Evolutionary conservation across 192 early-diverging fungal genomes (phyloP).

Genomic region (Podila clonocystis): DNA sequence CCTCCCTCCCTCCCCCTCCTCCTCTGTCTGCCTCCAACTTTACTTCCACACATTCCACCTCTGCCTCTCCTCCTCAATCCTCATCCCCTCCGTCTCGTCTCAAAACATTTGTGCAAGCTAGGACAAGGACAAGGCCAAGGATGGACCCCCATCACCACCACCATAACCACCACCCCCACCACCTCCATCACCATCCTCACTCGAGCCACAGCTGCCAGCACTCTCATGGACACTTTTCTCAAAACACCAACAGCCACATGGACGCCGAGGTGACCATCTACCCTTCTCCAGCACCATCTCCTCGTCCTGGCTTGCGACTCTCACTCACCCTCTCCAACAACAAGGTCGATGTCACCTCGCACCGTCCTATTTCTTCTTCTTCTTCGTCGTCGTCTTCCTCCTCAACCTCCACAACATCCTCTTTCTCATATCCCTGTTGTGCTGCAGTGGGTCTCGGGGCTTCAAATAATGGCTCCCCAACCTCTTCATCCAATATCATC

Average conservation of each 20-base stretch:
- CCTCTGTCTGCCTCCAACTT: background rate
- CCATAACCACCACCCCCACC: background rate
- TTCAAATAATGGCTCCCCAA: background rate
- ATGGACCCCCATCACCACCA: background rate
- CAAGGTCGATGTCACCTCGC: constrained; percentile 31
- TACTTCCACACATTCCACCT: too few species aligned
- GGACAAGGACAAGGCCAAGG: too few species aligned
- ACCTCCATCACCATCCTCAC: background rate
- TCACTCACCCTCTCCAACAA: constrained; percentile 34
- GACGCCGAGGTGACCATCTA: constrained; percentile 9
- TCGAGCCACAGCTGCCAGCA: background rate
- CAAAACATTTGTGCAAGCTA: background rate
- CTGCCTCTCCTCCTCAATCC: background rate
- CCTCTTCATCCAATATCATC: background rate
- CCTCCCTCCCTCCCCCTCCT: too few species aligned
- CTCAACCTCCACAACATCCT: background rate
- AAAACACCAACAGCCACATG: background rate
- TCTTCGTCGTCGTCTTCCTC: background rate
- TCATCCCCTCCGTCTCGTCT: background rate
- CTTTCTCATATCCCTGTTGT: background rate
- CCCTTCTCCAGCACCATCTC: constrained; percentile 43
- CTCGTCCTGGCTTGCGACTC: constrained; percentile 43
- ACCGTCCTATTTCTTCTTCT: constrained; percentile 6
- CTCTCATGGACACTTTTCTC: background rate
- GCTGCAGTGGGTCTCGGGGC: background rate